A percentile compares a stretch with the other conserved stretches of the same genome.
Conservation (phyloP, 257 asterid genomes). For the Eucommia ulmoides region DNA sequence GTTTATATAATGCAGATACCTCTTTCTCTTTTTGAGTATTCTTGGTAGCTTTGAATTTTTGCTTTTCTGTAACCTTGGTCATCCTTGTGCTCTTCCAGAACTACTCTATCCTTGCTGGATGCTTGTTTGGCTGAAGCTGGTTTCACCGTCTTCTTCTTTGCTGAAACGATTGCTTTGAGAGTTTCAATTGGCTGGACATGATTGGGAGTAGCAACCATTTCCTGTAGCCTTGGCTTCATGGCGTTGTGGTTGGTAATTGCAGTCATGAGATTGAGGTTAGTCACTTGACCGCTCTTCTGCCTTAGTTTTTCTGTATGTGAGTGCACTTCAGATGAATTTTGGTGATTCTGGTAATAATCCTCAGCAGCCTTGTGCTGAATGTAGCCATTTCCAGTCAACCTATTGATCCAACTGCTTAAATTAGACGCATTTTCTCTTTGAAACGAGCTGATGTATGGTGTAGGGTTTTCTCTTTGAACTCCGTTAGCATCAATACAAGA, state of each 20-base stretch:
- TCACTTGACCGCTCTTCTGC: conserved; percentile 12
- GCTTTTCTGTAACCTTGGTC: conserved; percentile 7
- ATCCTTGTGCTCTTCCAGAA: conserved; percentile 20
- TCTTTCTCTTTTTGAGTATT: conserved; percentile 25
- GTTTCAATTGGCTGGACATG: conserved; percentile 20
- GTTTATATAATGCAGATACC: too few species aligned
- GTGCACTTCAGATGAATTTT: conserved; percentile 12
- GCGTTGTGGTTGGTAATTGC: conserved; percentile 17
- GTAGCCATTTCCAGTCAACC: conserved; percentile 11
- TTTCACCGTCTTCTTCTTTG: conserved; percentile 16
- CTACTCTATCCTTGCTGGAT: conserved; percentile 15
- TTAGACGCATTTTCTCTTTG: conserved; percentile 17
- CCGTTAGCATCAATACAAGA: too few species aligned
- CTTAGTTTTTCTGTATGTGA: conserved; percentile 15
- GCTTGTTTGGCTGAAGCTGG: conserved; percentile 24
- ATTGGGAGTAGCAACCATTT: too few species aligned
- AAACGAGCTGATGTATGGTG: too few species aligned
- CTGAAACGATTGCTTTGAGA: conserved; percentile 15
- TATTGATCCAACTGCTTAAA: conserved; percentile 11
- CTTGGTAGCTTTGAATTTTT: too few species aligned
- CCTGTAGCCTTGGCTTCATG: too few species aligned
- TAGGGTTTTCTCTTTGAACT: too few species aligned
- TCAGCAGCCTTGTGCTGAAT: conserved; percentile 11
- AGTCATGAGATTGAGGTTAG: conserved; percentile 16
- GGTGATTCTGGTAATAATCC: conserved; percentile 22